Evolutionary conservation across 805 yeast genomes (phyloP), one percentile per base, ranked within the genome.

Genomic region (Cyberlindnera xishuangbannaensis): DNA sequence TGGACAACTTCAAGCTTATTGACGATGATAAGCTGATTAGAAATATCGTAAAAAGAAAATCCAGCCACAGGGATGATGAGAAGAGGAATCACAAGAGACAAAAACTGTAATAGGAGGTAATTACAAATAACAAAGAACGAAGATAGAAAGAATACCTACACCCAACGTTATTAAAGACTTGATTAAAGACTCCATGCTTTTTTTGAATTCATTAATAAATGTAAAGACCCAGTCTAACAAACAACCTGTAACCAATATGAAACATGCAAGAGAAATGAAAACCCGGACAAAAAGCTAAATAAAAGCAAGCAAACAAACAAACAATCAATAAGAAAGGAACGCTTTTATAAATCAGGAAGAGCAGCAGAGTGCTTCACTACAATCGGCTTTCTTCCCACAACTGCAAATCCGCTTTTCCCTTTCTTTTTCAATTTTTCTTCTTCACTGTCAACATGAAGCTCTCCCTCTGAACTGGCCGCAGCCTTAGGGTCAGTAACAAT

Each of bases 21-120:
- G 73, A 69, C 6, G 87, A 81, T 56, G 71, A 64, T 2, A 79
- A 77, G 51, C 51, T 81, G 27, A 53, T 77, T 28, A 65, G 73
- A 34, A 78, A 77, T 47, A 68, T 81, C 17, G 40, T 74, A 38
- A 82, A 80, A 50, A 67, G 78, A 43, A 67, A 64, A 35, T 12
- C 44, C 4, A 58, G 53, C 27, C 50, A 50, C 7, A 48, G 43
- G 13, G 49, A 42, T 15, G 34, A 31, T 3, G n/a, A n/a, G n/a
- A n/a, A n/a, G n/a, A n/a, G n/a, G n/a, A n/a, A n/a, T n/a, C n/a
- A 50, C 30, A 61, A 53, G 37, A 57, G 51, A 36, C 53, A 43
- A 26, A 48, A 34, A 37, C 21, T 38, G 8, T 45, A 30, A 24
- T 11, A 8, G 11, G 11, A 19, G 22, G 10, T 8, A 19, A 19